A percentile compares a stretch with the other conserved stretches of the same genome.
Evolutionary conservation across 495 filamentous ascomycete genomes (phyloP).

Genomic region (Penicillium nucicola): DNA sequence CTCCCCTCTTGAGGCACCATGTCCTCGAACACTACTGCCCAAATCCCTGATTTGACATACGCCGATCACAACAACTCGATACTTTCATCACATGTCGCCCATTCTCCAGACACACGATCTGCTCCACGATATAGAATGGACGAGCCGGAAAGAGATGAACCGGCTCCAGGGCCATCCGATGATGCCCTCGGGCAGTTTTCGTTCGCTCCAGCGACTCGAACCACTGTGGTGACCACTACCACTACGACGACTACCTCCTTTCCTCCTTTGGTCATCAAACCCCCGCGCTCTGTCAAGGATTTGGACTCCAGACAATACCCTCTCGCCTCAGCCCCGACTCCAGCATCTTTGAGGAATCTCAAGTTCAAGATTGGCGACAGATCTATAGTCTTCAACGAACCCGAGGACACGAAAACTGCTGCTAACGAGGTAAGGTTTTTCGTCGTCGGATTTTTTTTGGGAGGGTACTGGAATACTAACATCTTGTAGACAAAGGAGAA

Average conservation of each 20-base stretch:
- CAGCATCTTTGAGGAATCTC: slow-evolving; percentile 67
- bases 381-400: slow-evolving; percentile 64
- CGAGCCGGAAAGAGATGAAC: slow-evolving; percentile 21
- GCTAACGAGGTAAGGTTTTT: slow-evolving; percentile 55
- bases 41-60: slow-evolving; percentile 10
- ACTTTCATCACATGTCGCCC: slow-evolving; percentile 13
- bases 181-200: slow-evolving; percentile 61
- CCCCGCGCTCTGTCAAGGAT: slow-evolving; percentile 66
- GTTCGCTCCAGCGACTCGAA: slow-evolving; percentile 68
- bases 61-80: slow-evolving; percentile 22
- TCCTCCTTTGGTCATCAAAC: slow-evolving; percentile 75
- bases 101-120: slow-evolving; percentile 13
- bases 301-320: slow-evolving; percentile 90
- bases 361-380: slow-evolving; percentile 67
- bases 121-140: slow-evolving; percentile 29
- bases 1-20: slow-evolving; percentile 12
- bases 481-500: slow-evolving; percentile 46
- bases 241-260: slow-evolving; percentile 90
- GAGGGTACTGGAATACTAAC: slow-evolving; percentile 15
- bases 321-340: slow-evolving; percentile 76
- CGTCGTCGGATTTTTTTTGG: neutral
- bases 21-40: slow-evolving; percentile 15
- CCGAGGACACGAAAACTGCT: slow-evolving; percentile 54
- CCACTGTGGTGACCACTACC: slow-evolving; percentile 85
- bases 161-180: slow-evolving; percentile 19